Evolutionary conservation across 345 rosid genomes (phyloP), one percentile per base, ranked within the genome.

Genomic region (Turnera subulata): DNA sequence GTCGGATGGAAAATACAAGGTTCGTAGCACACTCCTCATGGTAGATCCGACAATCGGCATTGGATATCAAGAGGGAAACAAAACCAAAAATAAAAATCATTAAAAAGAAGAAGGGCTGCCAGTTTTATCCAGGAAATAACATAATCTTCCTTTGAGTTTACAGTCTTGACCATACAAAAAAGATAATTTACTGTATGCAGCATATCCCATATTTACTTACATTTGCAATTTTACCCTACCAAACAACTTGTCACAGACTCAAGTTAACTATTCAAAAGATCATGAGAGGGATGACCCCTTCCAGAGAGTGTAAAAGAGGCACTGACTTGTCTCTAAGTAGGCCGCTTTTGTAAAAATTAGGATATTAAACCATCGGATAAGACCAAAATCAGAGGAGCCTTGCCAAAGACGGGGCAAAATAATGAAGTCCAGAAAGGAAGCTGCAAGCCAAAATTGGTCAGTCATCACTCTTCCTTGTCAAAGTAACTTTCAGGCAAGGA

Each of bases 401-500:
- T 20, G 14, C 33, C 20, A 48, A 15, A 23, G 17, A 61, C 14
- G n/a, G 23, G 43, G 49, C 22, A 17, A 40, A 51, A 49, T 53
- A 33, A 38, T 24, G n/a, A 52, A 50, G 55, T 43, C n/a, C 18
- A 37, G 6, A 23, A 40, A 25, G 22, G 29, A 53, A 47, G 45
- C 7, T n/a, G 44, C 1, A 14, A 22, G 24, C 53, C 57, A 29
- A 56, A 67, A 50, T 60, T 51, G 21, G 15, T 29, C 18, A 57
- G 38, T 65, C 59, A 78, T 50, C 61, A 63, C 69, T 92, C 97
- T 64, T 93, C 96, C 79, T 80, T 93, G 58, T 63, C 85, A 68
- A 89, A 93, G 62, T 73, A 93, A 73, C 84, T 89, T 58, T 74
- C 85, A 0, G 99, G 99, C 84, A 93, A 71, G 70, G 72, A 55